These are phyloP conservation scores for Rhizopogon rudus DNA, from an alignment of 768 basidiomycete genomes.

Conservation along the genomic window DNA sequence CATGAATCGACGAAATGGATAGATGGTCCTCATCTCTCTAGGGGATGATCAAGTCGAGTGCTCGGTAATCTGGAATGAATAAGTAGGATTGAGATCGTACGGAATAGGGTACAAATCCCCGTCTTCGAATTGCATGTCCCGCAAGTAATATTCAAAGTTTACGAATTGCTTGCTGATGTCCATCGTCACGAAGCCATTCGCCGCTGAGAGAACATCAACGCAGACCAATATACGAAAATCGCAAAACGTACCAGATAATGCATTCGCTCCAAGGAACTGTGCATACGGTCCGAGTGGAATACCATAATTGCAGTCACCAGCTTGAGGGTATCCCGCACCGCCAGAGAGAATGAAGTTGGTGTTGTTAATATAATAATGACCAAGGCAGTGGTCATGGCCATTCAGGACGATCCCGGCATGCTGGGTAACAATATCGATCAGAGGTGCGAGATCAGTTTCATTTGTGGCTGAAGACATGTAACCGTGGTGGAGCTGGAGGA, in stretches of 20 bases:
- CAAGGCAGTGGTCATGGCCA: not conserved
- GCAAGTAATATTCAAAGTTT: not conserved
- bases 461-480: not conserved
- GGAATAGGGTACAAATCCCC: not conserved
- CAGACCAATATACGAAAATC: not conserved
- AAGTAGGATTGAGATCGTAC: not conserved
- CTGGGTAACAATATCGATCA: not conserved
- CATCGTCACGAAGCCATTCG: not conserved
- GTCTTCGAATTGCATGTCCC: not conserved
- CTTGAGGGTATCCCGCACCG: not conserved
- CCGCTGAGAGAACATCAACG: not conserved
- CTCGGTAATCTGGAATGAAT: not conserved
- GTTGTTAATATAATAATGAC: not conserved
- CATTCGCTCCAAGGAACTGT: not conserved
- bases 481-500: not conserved
- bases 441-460: not conserved
- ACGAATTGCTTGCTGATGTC: not conserved
- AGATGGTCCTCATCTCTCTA: not conserved
- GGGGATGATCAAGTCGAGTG: not conserved
- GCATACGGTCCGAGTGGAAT: not conserved
- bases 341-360: conserved; percentile 1
- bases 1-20: too few species aligned
- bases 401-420: not conserved
- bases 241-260: not conserved
- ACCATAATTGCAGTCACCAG: not conserved